Evolutionary conservation across 768 basidiomycete species (phyloP), one percentile per base, ranked within the genome.

Genomic region (Phylloporus arenicola): DNA sequence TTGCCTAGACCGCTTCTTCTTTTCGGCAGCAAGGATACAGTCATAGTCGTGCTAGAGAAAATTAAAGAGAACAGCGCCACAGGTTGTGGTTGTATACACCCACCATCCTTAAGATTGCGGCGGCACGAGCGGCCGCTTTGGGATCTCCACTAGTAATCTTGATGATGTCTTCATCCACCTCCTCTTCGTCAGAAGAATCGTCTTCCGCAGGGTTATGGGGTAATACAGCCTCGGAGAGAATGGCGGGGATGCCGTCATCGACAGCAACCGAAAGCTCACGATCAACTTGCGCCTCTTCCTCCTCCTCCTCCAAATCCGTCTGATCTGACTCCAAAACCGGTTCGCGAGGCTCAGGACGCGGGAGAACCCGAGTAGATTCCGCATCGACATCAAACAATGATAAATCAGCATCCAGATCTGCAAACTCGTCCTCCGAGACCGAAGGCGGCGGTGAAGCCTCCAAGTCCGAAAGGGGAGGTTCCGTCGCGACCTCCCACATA

Each of bases 31-130:
- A 62, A 70, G 52, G 70, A 86, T 81, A 61, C 89, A 87, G 58
- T 94, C 92, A 57, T 90, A 88, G 67, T 93, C 85, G 59, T 94
- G 85, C 86, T 91, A 51, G n/a, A 50, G 16, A 22, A 13, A 20
- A 49, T 11, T 17, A 14, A 43, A 48, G 27, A 43, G 38, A 42
- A 9, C 2, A 4, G 14, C 16, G 6, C 13, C 10, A 12, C 11
- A 27, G 13, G 12, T 14, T 17, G 24, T 27, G 33, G 35, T 46
- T 3, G 17, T 12, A 6, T 47, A 40, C 12, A 65, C 81, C n/a
- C 43, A 90, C 91, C 75, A 89, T 78, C 68, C 88, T 92, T 58
- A 96, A 73, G 51, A 96, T 93, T 0, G 93, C 93, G 30, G 90
- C 92, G n/a, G 92, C 93, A 43, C 89, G 73, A 2, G 92, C 93